phyloP scores from a whole-genome alignment of 2,329 filamentous ascomycete species.

The Cladobotryum mycophilum region DNA sequence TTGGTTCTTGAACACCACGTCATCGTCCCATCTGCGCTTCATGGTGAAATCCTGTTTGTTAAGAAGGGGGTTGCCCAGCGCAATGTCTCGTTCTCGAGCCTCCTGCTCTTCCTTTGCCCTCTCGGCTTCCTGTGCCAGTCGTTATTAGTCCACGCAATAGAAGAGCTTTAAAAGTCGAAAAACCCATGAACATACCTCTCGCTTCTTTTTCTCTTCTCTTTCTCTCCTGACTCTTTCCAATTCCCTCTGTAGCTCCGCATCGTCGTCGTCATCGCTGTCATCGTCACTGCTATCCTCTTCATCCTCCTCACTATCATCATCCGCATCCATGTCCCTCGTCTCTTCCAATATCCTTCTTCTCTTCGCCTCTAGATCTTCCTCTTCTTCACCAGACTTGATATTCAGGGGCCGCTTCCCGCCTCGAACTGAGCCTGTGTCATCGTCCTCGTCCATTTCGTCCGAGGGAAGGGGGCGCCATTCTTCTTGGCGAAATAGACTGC shows the following conservation, averaged over 20 bases:
- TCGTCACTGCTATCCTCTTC: slow-evolving; percentile 49
- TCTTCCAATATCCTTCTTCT: slow-evolving; percentile 82
- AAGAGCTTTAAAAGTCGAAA: neutral
- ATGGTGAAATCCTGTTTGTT: slow-evolving; percentile 86
- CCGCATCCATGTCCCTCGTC: slow-evolving; percentile 78
- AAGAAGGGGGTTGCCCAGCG: slow-evolving; percentile 83
- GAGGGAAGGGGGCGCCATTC: slow-evolving; percentile 45
- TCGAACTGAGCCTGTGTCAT: slow-evolving; percentile 24
- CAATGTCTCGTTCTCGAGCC: slow-evolving; percentile 79
- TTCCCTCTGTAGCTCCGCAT: slow-evolving; percentile 84
- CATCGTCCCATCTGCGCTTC: slow-evolving; percentile 93
- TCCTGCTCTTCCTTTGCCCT: slow-evolving; percentile 76
- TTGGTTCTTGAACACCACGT: slow-evolving; percentile 99
- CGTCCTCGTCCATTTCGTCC: slow-evolving; percentile 46
- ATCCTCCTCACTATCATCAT: slow-evolving; percentile 54
- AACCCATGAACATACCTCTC: slow-evolving; percentile 22
- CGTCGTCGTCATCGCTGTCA: slow-evolving; percentile 48
- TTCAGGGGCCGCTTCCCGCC: slow-evolving; percentile 52
- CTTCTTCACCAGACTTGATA: slow-evolving; percentile 22
- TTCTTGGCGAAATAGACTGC: slow-evolving; percentile 81
- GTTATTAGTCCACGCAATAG: slow-evolving; percentile 11
- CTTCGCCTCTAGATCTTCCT: slow-evolving; percentile 73
- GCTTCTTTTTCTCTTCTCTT: slow-evolving; percentile 37
- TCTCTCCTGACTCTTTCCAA: slow-evolving; percentile 90
- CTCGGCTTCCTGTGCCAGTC: slow-evolving; percentile 61